Base-by-base conservation (phyloP, 2,329 filamentous ascomycete species). In the Colletotrichum orchidophilum region DNA sequence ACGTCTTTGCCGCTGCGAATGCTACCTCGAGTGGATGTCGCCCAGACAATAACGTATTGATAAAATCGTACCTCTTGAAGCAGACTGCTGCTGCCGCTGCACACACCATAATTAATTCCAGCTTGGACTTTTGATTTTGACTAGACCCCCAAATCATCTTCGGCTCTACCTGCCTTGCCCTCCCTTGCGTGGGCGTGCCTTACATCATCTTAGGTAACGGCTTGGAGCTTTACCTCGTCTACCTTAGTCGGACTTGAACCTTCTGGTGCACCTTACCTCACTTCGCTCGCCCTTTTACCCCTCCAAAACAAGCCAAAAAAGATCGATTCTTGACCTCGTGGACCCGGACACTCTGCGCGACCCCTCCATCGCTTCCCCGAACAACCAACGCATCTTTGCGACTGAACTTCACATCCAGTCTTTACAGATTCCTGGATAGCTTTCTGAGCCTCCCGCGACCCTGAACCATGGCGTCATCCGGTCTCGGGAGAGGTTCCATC, bases 401-500 rank as follows among this genome's bases (percentile, higher is more conserved):
- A 46, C 53, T 63, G 42, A 31, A 58, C 27, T 63, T 63, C 53
- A 59, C 64, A 59, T 57, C 39, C 33, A 50, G 31, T 63, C 64
- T 53, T 71, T 63, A 46, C 27, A 21, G 46, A 33, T 27, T 35
- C 33, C 33, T 29, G 15, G 26, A 46, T 46, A 49, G 52, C 29
- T 27, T 39, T 63, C 31, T 50, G 39, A 61, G 29, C 24, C 49
- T 70, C 42, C 55, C 58, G 54, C 42, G 63, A 63, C 58, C 27
- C 50, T 55, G 46, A 49, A 57, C 74, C 75, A 90, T 90, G 88
- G 81, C 86, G 75, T 83, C 82, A 73, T 80, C 83, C 72, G 78
- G 80, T 69, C 78, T 84, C 73, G 80, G 86, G 78, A 85, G 85
- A 82, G 83, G 84, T 77, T 81, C 80, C 42, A 82, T 86, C 80